Evolutionary conservation across 1,139 yeast genomes (phyloP), one percentile per base, ranked within the genome.

Genomic region (Saccharomyces hybrid): DNA sequence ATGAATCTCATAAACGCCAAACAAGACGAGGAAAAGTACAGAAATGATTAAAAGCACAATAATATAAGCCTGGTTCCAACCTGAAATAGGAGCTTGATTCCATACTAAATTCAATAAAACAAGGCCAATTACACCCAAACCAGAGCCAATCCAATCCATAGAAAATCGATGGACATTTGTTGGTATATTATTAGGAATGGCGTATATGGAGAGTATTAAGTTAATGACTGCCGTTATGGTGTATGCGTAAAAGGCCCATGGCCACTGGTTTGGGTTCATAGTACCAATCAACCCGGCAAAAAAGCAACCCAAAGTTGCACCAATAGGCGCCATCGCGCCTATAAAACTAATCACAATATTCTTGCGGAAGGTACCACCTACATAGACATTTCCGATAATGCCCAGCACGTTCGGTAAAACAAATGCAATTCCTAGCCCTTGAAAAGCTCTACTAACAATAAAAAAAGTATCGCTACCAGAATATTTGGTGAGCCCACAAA

Each of bases 271-370:
- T 11, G 75, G 70, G 47, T 72, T 69, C 31, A 65, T 61, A 48
- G 78, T 73, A 3, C 77, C 75, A 26, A 78, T 72, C 1, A 78
- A 66, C 0, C 79, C 83, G 2, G 81, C 77, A 71, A 79, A 74
- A 2, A 80, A 57, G 1, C 76, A 75, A 1, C 82, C 82, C 27
- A 78, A 49, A 3, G 77, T 71, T 0, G 84, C 84, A 13, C 85
- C 85, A 2, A 73, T 65, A 3, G 85, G 84, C 0, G 83, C 83
- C 62, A 76, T 75, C 5, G 82, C 80, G 13, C 83, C 84, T 27
- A 80, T 71, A 25, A 76, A 59, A 19, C 81, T 78, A 61, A 81
- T 79, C 0, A 75, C 80, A 42, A 78, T 64, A 57, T 81, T 78
- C 58, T 80, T 81, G 47, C 83, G 67, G 49, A 60, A 63, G 2